A percentile compares a stretch with the other conserved stretches of the same genome.
phyloP scores from a whole-genome alignment of 306 rosid species.

The Neltuma alba region DNA sequence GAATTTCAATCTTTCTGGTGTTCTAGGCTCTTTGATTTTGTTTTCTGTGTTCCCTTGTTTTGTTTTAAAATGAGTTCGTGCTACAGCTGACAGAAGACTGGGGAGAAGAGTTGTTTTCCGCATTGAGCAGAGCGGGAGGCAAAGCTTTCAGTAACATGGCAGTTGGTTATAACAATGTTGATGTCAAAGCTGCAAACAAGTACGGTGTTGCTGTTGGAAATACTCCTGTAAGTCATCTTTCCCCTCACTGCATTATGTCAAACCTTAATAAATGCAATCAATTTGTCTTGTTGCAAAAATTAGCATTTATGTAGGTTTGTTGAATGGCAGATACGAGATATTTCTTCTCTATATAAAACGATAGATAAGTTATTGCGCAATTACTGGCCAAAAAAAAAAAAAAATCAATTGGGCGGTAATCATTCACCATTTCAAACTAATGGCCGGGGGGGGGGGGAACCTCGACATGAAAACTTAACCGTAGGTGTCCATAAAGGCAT shows the following conservation, averaged over 20 bases:
- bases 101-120: slow-evolving; percentile 96
- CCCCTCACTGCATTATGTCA: background rate
- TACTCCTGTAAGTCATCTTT: slow-evolving; percentile 49
- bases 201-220: slow-evolving; percentile 78
- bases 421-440: background rate
- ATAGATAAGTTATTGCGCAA: background rate
- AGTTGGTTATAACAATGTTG: slow-evolving; percentile 96
- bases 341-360: background rate
- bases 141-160: slow-evolving; percentile 98
- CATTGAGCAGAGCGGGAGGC: slow-evolving; percentile 96
- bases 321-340: background rate
- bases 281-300: background rate
- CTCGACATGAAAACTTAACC: background rate
- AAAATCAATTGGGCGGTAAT: background rate
- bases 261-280: slow-evolving; percentile 2
- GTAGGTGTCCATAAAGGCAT: background rate
- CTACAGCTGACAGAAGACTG: slow-evolving; percentile 96
- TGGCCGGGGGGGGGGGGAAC: too few relatives aligned
- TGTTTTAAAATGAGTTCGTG: slow-evolving; percentile 23
- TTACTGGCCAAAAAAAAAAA: background rate
- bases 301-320: background rate
- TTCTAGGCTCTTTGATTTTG: background rate
- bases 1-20: slow-evolving; percentile 8
- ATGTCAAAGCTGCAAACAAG: slow-evolving; percentile 81
- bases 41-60: background rate